phyloP scores from a whole-genome alignment of 306 rosid species.

The Aeschynomene evenia region DNA sequence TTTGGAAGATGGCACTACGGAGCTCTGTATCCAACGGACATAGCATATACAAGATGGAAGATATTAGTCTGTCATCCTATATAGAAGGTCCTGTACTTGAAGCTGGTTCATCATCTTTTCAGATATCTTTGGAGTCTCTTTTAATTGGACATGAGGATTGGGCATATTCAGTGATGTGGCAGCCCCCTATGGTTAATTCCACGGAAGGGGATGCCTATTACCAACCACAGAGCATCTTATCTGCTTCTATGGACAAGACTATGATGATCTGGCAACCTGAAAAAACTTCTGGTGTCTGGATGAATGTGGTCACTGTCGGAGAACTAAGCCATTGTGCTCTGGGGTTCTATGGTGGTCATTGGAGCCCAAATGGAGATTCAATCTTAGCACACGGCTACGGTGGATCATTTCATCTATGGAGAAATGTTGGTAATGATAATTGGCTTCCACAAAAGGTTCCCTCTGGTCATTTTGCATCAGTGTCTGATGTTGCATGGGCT shows the following conservation, averaged over 20 bases:
- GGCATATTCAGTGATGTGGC: slow-evolving; percentile 95
- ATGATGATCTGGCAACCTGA: slow-evolving; percentile 99
- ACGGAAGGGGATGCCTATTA: slow-evolving; percentile 44
- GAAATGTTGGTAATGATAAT: slow-evolving; percentile 65
- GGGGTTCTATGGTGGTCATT: slow-evolving; percentile 95
- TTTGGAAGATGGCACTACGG: slow-evolving; percentile 70
- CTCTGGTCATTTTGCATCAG: slow-evolving; percentile 94
- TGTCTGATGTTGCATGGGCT: slow-evolving; percentile 82
- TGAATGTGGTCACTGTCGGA: slow-evolving; percentile 97
- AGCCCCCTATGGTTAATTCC: slow-evolving; percentile 63
- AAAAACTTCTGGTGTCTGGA: slow-evolving; percentile 88
- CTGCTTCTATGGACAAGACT: slow-evolving; percentile 99
- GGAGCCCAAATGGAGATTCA: slow-evolving; percentile 85
- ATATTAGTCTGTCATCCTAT: slow-evolving; percentile 74
- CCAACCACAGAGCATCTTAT: slow-evolving; percentile 86
- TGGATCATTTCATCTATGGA: slow-evolving; percentile 97
- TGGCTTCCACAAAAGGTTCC: slow-evolving; percentile 97
- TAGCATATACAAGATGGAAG: slow-evolving; percentile 44
- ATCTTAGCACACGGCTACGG: slow-evolving; percentile 97
- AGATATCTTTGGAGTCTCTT: slow-evolving; percentile 91
- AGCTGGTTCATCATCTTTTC: slow-evolving; percentile 70
- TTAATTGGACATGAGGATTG: slow-evolving; percentile 96
- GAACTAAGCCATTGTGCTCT: slow-evolving; percentile 95
- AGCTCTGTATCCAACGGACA: slow-evolving; percentile 43
- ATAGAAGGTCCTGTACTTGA: slow-evolving; percentile 86